These are phyloP conservation scores for Atkinsonella texensis DNA, from an alignment of 2,329 filamentous ascomycete genomes.

Conservation along the genomic window DNA sequence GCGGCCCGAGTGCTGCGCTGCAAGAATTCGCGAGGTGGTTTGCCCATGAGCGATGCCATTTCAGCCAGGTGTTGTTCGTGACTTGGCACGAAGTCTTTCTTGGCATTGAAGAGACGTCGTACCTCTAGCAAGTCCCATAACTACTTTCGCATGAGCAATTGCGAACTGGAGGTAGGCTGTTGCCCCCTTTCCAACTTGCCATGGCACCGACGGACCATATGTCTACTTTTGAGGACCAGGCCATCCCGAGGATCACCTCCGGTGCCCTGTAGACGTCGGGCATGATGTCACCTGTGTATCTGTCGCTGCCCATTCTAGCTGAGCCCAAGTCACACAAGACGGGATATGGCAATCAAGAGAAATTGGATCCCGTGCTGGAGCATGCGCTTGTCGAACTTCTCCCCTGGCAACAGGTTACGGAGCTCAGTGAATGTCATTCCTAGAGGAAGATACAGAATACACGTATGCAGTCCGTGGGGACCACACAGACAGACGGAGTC, in stretches of 20 bases:
- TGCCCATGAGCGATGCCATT: slow-evolving; percentile 26
- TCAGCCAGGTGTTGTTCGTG: slow-evolving; percentile 19
- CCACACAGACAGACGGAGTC: too few species aligned
- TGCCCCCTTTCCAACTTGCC: slow-evolving; percentile 9
- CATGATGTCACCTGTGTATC: slow-evolving; percentile 19
- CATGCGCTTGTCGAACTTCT: too few species aligned
- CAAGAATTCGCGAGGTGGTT: slow-evolving; percentile 21
- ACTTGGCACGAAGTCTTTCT: slow-evolving; percentile 11
- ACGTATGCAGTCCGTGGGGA: too few species aligned
- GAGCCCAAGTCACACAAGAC: slow-evolving; percentile 21
- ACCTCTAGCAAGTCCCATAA: slow-evolving; percentile 22
- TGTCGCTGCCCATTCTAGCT: slow-evolving; percentile 12
- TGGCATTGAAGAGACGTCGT: slow-evolving; percentile 15
- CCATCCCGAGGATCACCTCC: slow-evolving; percentile 21
- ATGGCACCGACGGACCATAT: slow-evolving; percentile 23
- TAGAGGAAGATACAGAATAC: too few species aligned
- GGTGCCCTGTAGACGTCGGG: slow-evolving; percentile 22
- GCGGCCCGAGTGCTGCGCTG: slow-evolving; percentile 11
- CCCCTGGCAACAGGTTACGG: too few species aligned
- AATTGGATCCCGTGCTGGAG: too few species aligned
- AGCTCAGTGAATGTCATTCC: too few species aligned
- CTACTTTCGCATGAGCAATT: neutral
- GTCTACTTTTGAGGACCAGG: slow-evolving; percentile 22
- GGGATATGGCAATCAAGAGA: slow-evolving; percentile 1
- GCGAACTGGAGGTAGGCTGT: neutral